phyloP scores from a whole-genome alignment of 2,329 filamentous ascomycete genomes.

The Sclerotinia glacialis region DNA sequence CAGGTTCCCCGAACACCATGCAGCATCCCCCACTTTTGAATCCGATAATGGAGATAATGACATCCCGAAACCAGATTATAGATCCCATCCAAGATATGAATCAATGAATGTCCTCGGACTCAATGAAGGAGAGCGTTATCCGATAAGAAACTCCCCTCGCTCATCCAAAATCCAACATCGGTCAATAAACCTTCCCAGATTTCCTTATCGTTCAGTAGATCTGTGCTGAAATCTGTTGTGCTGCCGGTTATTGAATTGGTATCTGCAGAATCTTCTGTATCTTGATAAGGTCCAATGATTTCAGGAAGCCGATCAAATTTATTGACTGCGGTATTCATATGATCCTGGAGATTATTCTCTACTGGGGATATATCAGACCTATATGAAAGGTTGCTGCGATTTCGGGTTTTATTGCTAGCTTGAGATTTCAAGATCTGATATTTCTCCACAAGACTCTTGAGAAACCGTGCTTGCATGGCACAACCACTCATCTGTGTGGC shows the following conservation, averaged over 20 bases:
- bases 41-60: conserved; percentile 3
- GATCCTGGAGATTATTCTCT: not conserved
- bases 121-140: conserved; percentile 12
- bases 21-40: conserved; percentile 9
- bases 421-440: conserved; percentile 25
- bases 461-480: conserved; percentile 39
- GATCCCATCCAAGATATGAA: not conserved
- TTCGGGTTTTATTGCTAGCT: not conserved
- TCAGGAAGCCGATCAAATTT: not conserved
- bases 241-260: not conserved
- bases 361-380: not conserved
- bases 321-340: not conserved
- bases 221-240: conserved; percentile 15
- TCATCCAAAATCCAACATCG: conserved; percentile 37
- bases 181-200: conserved; percentile 38
- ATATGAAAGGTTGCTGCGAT: not conserved
- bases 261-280: not conserved
- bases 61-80: not conserved
- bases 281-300: not conserved
- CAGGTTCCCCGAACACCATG: not conserved
- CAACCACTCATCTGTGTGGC: conserved; percentile 36
- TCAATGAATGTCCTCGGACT: not conserved
- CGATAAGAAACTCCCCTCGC: conserved; percentile 31
- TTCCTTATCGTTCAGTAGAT: conserved; percentile 30
- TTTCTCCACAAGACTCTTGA: conserved; percentile 32